phyloP scores from a whole-genome alignment of 306 rosid species.

The Casuarina glauca region DNA sequence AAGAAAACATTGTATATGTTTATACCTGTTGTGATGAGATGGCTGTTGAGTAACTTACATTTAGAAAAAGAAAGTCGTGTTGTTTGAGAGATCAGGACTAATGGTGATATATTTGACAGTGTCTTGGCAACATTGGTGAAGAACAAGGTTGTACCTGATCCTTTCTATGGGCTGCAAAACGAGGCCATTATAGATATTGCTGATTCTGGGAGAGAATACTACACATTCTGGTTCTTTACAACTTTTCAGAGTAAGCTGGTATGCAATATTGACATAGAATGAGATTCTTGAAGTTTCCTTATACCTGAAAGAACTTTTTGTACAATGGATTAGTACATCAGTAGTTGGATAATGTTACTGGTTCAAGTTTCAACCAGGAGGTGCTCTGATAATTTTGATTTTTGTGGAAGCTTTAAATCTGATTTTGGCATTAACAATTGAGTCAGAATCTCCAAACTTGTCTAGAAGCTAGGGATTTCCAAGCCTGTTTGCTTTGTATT shows the following conservation, averaged over 20 bases:
- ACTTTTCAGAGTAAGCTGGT: constrained; percentile 74
- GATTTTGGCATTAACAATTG: background rate
- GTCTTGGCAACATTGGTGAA: constrained; percentile 82
- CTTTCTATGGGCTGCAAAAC: constrained; percentile 78
- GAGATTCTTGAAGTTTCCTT: background rate
- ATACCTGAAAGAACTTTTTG: background rate
- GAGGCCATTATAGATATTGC: constrained; percentile 77
- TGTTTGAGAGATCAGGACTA: background rate
- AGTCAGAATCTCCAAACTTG: background rate
- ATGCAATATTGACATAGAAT: constrained; percentile 1
- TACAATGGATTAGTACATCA: background rate
- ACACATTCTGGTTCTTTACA: constrained; percentile 94
- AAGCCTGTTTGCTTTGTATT: background rate
- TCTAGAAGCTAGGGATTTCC: background rate
- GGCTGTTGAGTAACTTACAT: background rate
- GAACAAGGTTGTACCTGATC: constrained; percentile 84
- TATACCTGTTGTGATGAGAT: background rate
- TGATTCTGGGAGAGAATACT: constrained; percentile 84
- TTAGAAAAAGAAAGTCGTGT: background rate
- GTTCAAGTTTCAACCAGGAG: background rate
- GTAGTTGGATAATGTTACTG: background rate
- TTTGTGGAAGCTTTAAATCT: background rate
- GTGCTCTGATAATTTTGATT: background rate
- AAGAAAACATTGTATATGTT: background rate
- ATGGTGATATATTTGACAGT: constrained; percentile 41